phyloP scores from a whole-genome alignment of 1,284 basidiomycete genomes.

The Pyrrhoderma lamaoense region DNA sequence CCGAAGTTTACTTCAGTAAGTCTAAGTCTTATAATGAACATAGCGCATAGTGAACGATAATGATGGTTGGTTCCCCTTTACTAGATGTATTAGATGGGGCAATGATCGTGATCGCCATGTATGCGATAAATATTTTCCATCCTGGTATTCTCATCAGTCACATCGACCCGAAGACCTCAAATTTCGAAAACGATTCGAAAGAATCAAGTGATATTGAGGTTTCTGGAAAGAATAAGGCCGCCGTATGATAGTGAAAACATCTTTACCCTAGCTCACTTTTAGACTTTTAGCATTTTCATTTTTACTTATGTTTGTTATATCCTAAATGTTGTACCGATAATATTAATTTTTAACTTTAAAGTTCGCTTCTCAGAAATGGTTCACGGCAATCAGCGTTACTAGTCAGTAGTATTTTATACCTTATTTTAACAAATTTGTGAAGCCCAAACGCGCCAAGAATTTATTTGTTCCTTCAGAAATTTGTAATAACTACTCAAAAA shows the following conservation, averaged over 20 bases:
- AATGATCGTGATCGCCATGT: slow-evolving; percentile 25
- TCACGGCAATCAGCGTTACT: neutral
- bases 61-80: neutral
- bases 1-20: slow-evolving; percentile 33
- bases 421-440: no score
- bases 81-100: slow-evolving; percentile 30
- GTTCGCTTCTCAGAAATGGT: neutral
- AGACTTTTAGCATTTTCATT: no score
- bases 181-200: neutral
- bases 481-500: no score
- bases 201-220: no score
- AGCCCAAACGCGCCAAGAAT: no score
- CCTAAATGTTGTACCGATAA: no score
- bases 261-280: no score
- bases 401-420: no score
- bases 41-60: neutral
- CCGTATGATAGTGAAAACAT: no score
- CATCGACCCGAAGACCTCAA: neutral
- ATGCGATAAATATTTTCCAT: slow-evolving; percentile 25
- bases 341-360: neutral
- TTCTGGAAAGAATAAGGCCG: no score
- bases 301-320: no score
- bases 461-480: no score
- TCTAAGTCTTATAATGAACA: slow-evolving; percentile 3
- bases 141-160: slow-evolving; percentile 18